Conservation (phyloP, 257 asterid species). For the Lithospermum erythrorhizon region DNA sequence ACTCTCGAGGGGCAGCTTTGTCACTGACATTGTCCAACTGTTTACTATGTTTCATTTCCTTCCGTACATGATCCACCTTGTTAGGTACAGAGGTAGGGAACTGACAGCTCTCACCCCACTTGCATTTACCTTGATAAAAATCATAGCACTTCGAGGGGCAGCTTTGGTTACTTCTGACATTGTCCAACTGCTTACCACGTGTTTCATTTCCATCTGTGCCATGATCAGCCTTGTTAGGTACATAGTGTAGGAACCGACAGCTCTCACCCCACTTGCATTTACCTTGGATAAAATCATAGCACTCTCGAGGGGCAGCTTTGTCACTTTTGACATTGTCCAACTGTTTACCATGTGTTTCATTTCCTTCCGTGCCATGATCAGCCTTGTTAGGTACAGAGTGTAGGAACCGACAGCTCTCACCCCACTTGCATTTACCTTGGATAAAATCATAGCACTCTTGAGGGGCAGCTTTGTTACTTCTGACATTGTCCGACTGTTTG, state of each 20-base stretch:
- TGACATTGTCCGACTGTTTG: background rate
- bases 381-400: slow-evolving; percentile 16
- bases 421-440: slow-evolving; percentile 82
- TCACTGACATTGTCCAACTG: slow-evolving; percentile 8
- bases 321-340: slow-evolving; percentile 8
- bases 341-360: too few species aligned
- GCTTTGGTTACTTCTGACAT: slow-evolving; percentile 34
- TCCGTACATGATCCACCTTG: background rate
- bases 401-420: slow-evolving; percentile 55
- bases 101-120: slow-evolving; percentile 77
- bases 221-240: too few species aligned
- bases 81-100: slow-evolving; percentile 25
- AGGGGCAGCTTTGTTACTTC: slow-evolving; percentile 31
- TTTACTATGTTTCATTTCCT: background rate
- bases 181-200: background rate
- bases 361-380: background rate
- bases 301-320: slow-evolving; percentile 32
- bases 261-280: slow-evolving; percentile 73
- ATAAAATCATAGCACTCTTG: slow-evolving; percentile 52
- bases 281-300: slow-evolving; percentile 64
- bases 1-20: slow-evolving; percentile 33
- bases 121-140: slow-evolving; percentile 66
- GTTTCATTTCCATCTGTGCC: too few species aligned
- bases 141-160: slow-evolving; percentile 43
- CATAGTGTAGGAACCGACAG: slow-evolving; percentile 57